phyloP scores from a whole-genome alignment of 805 yeast genomes.

The Kurtzmaniella fragi region DNA sequence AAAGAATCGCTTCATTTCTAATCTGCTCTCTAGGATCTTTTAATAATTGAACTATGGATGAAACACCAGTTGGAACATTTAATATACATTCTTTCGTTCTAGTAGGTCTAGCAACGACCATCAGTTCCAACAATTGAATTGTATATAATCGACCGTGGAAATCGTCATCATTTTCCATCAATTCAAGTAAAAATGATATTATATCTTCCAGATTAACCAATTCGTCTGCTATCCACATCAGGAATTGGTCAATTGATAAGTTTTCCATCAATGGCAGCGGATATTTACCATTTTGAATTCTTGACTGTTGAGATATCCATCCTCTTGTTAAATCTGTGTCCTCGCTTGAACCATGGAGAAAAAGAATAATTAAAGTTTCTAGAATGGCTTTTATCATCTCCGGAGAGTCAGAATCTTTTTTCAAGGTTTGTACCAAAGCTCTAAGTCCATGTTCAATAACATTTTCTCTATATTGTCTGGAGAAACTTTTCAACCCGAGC shows the following conservation, averaged over 20 bases:
- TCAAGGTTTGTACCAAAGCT: constrained; percentile 62
- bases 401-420: constrained; percentile 61
- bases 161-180: constrained; percentile 49
- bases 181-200: constrained; percentile 27
- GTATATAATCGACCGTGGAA: constrained; percentile 79
- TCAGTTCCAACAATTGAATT: constrained; percentile 77
- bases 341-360: constrained; percentile 57
- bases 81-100: constrained; percentile 72
- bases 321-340: constrained; percentile 54
- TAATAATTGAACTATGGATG: constrained; percentile 60
- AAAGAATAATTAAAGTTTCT: constrained; percentile 79
- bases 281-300: constrained; percentile 71
- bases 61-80: constrained; percentile 71
- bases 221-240: constrained; percentile 94
- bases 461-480: constrained; percentile 82
- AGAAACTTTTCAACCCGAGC: constrained; percentile 79
- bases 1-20: constrained; percentile 78
- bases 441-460: constrained; percentile 85
- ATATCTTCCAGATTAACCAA: constrained; percentile 52
- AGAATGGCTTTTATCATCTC: constrained; percentile 73
- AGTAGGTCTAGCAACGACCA: constrained; percentile 69
- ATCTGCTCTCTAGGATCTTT: constrained; percentile 64
- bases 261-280: constrained; percentile 66
- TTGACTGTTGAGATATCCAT: constrained; percentile 71
- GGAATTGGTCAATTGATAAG: constrained; percentile 70